Evolutionary conservation across 345 rosid species (phyloP), one percentile per base, ranked within the genome.

Genomic region (Hevea brasiliensis): DNA sequence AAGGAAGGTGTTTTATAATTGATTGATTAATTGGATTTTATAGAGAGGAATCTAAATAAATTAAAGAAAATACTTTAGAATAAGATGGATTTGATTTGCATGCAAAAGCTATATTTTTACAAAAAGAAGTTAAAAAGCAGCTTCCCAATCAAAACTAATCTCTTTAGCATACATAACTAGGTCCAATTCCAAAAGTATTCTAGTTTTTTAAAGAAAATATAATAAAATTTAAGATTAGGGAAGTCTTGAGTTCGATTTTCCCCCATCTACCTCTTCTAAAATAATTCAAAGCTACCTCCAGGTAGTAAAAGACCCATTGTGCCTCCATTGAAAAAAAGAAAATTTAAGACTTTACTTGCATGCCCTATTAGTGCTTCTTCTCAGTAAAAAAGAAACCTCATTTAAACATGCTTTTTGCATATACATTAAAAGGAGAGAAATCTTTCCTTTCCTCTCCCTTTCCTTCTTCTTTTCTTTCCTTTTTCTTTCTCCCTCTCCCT

Each of bases 381-480:
- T 82, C 81, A n/a, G n/a, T n/a, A n/a, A n/a, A n/a, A 79, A 81
- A 74, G 48, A 83, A 83, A 83, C 84, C 80, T 78, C 70, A 84
- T 81, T 88, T 84, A 76, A 76, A 70, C 65, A 45, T 78, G 65
- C 84, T 86, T 84, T 80, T 76, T n/a, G n/a, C n/a, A n/a, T n/a
- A n/a, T 81, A 54, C 92, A 85, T 86, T 73, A 83, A 86, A 86
- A 88, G 89, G 70, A 78, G 56, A 73, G 79, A 75, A 69, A 71
- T 82, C 87, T 84, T 81, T 85, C 83, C 67, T 37, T 77, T n/a
- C n/a, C n/a, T n/a, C n/a, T n/a, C n/a, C n/a, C n/a, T n/a, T n/a
- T n/a, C n/a, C n/a, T n/a, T n/a, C n/a, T n/a, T n/a, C n/a, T n/a
- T n/a, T n/a, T n/a, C n/a, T n/a, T n/a, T n/a, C n/a, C n/a, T n/a